These are phyloP conservation scores for Akebia trifoliata DNA, from an alignment of 164 flowering plant genomes.

Conservation along the genomic window DNA sequence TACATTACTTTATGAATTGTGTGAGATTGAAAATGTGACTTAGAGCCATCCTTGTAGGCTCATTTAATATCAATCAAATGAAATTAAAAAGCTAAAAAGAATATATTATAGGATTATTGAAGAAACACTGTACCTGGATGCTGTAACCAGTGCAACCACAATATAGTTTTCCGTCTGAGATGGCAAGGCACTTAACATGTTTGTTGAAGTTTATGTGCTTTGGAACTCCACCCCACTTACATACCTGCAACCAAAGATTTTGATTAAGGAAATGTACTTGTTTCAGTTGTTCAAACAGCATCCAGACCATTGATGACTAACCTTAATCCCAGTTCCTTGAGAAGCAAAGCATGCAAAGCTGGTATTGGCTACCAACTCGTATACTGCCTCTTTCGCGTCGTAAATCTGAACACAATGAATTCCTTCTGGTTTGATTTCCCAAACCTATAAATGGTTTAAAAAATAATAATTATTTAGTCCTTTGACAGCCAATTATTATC, in stretches of 20 bases:
- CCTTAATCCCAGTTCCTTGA: constrained; percentile 71
- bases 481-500: neutral
- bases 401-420: constrained; percentile 56
- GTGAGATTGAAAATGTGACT: too few relatives aligned
- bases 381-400: constrained; percentile 58
- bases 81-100: neutral
- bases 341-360: constrained; percentile 50
- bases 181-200: constrained; percentile 49
- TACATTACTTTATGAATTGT: too few relatives aligned
- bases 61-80: too few relatives aligned
- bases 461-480: neutral
- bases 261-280: neutral
- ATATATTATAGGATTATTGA: neutral
- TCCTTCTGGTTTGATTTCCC: constrained; percentile 57
- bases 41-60: too few relatives aligned
- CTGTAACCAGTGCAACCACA: constrained; percentile 65
- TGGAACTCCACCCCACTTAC: constrained; percentile 51
- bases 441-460: constrained; percentile 44
- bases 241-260: constrained; percentile 36
- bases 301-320: constrained; percentile 6
- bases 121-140: constrained; percentile 45
- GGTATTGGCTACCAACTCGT: constrained; percentile 35
- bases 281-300: neutral
- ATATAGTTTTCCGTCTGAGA: constrained; percentile 41
- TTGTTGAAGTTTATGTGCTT: constrained; percentile 59